Base-by-base conservation (phyloP, 1,284 basidiomycete species). In the Puccinia triticina region DNA sequence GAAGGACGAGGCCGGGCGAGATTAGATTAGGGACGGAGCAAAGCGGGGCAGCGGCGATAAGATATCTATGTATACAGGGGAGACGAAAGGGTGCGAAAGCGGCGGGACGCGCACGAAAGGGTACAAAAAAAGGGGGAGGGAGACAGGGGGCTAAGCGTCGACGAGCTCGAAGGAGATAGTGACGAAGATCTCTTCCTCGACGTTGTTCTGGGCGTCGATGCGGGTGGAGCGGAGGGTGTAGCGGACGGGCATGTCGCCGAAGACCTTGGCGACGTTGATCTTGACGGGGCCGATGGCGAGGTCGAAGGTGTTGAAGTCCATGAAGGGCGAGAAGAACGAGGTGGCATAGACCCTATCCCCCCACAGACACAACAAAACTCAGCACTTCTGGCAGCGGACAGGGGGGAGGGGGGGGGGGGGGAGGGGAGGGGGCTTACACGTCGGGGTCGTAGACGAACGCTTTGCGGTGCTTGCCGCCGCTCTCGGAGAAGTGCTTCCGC, bases 91-190 rank as follows among this genome's bases (percentile, higher is more conserved):
- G n/a, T n/a, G n/a, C n/a, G n/a, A n/a, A n/a, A n/a, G n/a, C n/a
- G n/a, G n/a, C n/a, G n/a, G n/a, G n/a, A n/a, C n/a, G n/a, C n/a
- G n/a, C n/a, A n/a, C n/a, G n/a, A n/a, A n/a, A n/a, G n/a, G n/a
- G n/a, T n/a, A n/a, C n/a, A n/a, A n/a, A n/a, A n/a, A n/a, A 74
- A 37, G 26, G 48, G 18, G 53, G 18, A 75, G 10, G 14, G 14
- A 26, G 43, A 48, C 16, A 61, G 12, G 3, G 34, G 40, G 26
- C 50, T 59, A 75, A 37, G 55, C 73, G 67, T 88, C 87, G 4
- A 88, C 88, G 5, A 88, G 83, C 82, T 87, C 85, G 83, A 88
- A 88, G 23, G 85, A 85, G 72, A 88, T 85, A 11, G 87, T 88
- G 16, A 84, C 85, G 83, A 88, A 88, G 11, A 85, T 85, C 57